These are phyloP conservation scores for Diaporthe citrichinensis DNA, from an alignment of 2,329 filamentous ascomycete genomes.

Conservation along the genomic window DNA sequence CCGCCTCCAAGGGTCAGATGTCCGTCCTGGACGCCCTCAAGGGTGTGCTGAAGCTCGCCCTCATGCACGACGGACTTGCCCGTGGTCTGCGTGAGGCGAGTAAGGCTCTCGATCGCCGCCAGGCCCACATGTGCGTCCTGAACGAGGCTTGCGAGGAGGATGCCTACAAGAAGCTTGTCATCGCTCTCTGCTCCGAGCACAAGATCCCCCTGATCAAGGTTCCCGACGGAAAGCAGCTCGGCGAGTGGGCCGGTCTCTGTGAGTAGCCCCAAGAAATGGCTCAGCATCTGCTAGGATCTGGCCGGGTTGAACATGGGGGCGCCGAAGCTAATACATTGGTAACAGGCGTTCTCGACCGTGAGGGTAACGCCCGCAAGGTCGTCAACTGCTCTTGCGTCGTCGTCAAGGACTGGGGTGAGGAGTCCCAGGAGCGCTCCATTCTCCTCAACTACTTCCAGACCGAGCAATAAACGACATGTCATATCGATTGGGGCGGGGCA, in stretches of 20 bases:
- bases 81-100: conserved; percentile 98
- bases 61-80: conserved; percentile 99
- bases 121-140: conserved; percentile 99
- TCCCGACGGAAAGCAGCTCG: conserved; percentile 98
- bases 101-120: conserved; percentile 98
- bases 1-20: conserved; percentile 91
- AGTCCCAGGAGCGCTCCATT: conserved; percentile 98
- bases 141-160: conserved; percentile 99
- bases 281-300: background rate
- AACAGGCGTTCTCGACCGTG: conserved; percentile 95
- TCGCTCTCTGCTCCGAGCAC: conserved; percentile 98
- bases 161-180: conserved; percentile 99
- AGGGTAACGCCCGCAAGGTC: conserved; percentile 99
- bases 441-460: conserved; percentile 99
- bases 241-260: conserved; percentile 99
- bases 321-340: conserved; percentile 33
- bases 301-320: background rate
- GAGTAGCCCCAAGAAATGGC: conserved; percentile 63
- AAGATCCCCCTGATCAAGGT: conserved; percentile 99
- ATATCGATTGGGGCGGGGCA: conserved; percentile 46
- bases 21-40: conserved; percentile 98
- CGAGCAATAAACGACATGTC: conserved; percentile 71
- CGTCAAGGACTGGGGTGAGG: conserved; percentile 99
- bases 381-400: conserved; percentile 99
- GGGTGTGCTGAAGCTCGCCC: conserved; percentile 97